Percentiles rank a stretch among this genome's conserved stretches.
Conservation (phyloP, 768 basidiomycete species). For the Cyclocybe aegerita region DNA sequence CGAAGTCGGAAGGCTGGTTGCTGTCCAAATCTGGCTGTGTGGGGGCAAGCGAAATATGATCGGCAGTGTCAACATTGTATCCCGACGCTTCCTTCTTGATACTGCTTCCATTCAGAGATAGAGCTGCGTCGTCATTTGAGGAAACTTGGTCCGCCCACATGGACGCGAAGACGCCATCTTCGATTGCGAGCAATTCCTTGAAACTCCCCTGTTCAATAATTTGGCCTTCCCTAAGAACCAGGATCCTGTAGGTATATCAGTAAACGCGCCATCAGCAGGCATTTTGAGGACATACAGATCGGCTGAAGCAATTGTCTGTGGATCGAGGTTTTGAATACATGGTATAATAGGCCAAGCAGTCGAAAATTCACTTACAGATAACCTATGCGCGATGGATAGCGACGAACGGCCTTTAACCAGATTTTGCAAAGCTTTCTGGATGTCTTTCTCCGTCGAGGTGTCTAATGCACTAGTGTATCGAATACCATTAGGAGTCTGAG, state of each 20-base stretch:
- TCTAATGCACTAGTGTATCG: conserved; percentile 65
- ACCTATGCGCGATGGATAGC: conserved; percentile 77
- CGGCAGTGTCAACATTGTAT: conserved; percentile 41
- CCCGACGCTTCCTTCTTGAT: conserved; percentile 41
- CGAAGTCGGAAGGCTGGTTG: neutral
- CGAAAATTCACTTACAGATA: conserved; percentile 51
- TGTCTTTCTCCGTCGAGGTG: conserved; percentile 87
- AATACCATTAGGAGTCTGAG: conserved; percentile 1
- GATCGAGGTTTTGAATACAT: conserved; percentile 16
- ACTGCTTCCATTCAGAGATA: conserved; percentile 31
- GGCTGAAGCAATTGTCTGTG: conserved; percentile 54
- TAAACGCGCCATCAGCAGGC: no score
- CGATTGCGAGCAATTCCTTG: conserved; percentile 68
- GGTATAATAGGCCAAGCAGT: conserved; percentile 4
- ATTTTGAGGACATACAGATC: conserved; percentile 48
- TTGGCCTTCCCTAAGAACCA: conserved; percentile 89
- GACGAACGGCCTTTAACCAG: conserved; percentile 73
- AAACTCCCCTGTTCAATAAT: conserved; percentile 84
- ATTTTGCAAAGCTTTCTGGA: conserved; percentile 84
- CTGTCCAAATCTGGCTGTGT: neutral
- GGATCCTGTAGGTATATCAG: conserved; percentile 51
- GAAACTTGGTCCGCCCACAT: conserved; percentile 91
- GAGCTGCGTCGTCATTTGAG: conserved; percentile 53
- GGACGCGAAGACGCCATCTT: conserved; percentile 67
- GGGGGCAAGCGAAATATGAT: neutral